Percentiles rank a stretch among this genome's conserved stretches.
These are phyloP conservation scores for Penicillium sp. DNA, from an alignment of 2,329 filamentous ascomycete genomes.

Conservation along the genomic window DNA sequence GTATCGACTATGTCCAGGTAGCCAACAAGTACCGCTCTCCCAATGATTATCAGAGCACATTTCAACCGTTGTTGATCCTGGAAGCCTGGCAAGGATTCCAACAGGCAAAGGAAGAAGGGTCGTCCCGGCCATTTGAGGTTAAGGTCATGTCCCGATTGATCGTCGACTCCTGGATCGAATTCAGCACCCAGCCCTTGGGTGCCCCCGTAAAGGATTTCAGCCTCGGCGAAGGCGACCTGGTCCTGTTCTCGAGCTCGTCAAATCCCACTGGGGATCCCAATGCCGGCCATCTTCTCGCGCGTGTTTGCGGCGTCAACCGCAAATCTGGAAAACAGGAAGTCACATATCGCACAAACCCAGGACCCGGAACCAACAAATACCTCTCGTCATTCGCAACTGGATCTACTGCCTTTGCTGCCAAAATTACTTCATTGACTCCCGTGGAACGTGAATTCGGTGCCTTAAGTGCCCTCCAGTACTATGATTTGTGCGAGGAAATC, in stretches of 20 bases:
- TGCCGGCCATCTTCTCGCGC: constrained; percentile 79
- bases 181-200: constrained; percentile 78
- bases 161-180: constrained; percentile 89
- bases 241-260: constrained; percentile 75
- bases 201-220: constrained; percentile 69
- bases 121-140: constrained; percentile 77
- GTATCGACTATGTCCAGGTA: constrained; percentile 72
- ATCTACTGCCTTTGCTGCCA: constrained; percentile 69
- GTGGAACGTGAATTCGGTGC: constrained; percentile 95
- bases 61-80: constrained; percentile 83
- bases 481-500: constrained; percentile 93
- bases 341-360: constrained; percentile 76
- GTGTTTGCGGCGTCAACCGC: constrained; percentile 75
- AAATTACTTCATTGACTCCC: constrained; percentile 89
- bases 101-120: constrained; percentile 82
- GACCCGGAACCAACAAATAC: constrained; percentile 53
- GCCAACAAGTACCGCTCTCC: constrained; percentile 76
- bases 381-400: constrained; percentile 68
- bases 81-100: constrained; percentile 97
- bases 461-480: constrained; percentile 86
- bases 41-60: constrained; percentile 79
- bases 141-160: constrained; percentile 84
- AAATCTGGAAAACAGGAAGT: constrained; percentile 83
- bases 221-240: constrained; percentile 81
- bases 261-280: constrained; percentile 67